Conservation (phyloP, 176 grass and related monocot genomes). For the Musa beccarii region DNA sequence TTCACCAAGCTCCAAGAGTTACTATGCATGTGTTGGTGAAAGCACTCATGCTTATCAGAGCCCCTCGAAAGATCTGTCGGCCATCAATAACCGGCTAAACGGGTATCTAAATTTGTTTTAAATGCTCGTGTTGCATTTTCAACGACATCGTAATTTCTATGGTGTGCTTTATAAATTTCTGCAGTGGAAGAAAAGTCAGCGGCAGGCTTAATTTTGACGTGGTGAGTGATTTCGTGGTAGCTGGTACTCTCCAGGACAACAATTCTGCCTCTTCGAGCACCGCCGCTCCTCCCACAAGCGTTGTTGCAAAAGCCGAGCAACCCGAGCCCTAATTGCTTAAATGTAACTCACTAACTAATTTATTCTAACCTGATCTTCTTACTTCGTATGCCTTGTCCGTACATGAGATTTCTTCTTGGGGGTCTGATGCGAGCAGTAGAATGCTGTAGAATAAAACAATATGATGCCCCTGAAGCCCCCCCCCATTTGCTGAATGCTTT, state of each 20-base stretch:
- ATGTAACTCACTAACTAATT: neutral
- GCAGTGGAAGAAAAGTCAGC: constrained; percentile 55
- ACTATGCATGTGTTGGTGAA: constrained; percentile 89
- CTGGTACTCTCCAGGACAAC: constrained; percentile 52
- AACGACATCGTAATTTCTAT: neutral
- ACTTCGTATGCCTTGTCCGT: neutral
- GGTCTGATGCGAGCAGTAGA: neutral
- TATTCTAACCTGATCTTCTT: constrained; percentile 1
- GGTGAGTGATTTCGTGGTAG: constrained; percentile 72
- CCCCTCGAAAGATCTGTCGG: constrained; percentile 90
- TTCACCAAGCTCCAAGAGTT: constrained; percentile 97
- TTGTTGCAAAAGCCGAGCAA: constrained; percentile 50
- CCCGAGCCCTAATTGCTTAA: constrained; percentile 29
- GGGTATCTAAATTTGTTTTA: constrained; percentile 28
- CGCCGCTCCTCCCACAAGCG: constrained; percentile 15
- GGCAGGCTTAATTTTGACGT: constrained; percentile 72
- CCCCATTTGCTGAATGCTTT: neutral
- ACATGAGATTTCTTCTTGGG: neutral
- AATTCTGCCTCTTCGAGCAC: constrained; percentile 7
- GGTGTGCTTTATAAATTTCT: constrained; percentile 1
- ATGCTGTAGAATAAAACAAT: constrained; percentile 12
- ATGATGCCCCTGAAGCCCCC: neutral
- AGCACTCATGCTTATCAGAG: constrained; percentile 96
- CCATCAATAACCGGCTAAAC: constrained; percentile 80
- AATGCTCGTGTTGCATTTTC: too few species aligned